Evolutionary conservation across 257 asterid species (phyloP).

Genomic region (Vinca minor): DNA sequence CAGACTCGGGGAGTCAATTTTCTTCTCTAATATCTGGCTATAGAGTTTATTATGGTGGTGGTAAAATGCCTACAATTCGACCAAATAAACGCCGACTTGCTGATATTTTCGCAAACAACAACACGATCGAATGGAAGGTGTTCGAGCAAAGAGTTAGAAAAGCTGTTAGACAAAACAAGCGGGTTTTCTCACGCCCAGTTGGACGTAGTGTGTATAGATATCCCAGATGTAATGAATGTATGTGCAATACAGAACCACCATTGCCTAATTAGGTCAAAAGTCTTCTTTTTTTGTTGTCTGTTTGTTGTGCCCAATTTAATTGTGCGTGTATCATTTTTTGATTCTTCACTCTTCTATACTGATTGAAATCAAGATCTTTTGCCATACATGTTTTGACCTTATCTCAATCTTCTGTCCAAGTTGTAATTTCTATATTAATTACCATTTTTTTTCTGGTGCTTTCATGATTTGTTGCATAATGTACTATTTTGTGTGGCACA

Average conservation of each 20-base stretch:
- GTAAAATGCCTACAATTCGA: slow-evolving; percentile 82
- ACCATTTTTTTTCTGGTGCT: no score
- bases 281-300: no score
- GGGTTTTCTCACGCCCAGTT: slow-evolving; percentile 78
- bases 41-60: slow-evolving; percentile 78
- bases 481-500: no score
- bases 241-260: slow-evolving; percentile 48
- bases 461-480: no score
- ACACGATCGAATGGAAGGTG: slow-evolving; percentile 86
- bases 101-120: slow-evolving; percentile 74
- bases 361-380: not conserved
- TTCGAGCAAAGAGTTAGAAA: slow-evolving; percentile 87
- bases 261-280: not conserved
- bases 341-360: not conserved
- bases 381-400: not conserved
- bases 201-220: slow-evolving; percentile 93
- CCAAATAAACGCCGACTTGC: slow-evolving; percentile 97
- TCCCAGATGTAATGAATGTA: slow-evolving; percentile 80
- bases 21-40: slow-evolving; percentile 88
- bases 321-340: not conserved
- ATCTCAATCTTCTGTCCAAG: no score
- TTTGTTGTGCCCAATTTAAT: not conserved
- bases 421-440: no score
- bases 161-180: slow-evolving; percentile 84
- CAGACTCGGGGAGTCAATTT: slow-evolving; percentile 97